Evolutionary conservation across 1,139 yeast species (phyloP), one percentile per base, ranked within the genome.

Genomic region (Geotrichum klebahnii): DNA sequence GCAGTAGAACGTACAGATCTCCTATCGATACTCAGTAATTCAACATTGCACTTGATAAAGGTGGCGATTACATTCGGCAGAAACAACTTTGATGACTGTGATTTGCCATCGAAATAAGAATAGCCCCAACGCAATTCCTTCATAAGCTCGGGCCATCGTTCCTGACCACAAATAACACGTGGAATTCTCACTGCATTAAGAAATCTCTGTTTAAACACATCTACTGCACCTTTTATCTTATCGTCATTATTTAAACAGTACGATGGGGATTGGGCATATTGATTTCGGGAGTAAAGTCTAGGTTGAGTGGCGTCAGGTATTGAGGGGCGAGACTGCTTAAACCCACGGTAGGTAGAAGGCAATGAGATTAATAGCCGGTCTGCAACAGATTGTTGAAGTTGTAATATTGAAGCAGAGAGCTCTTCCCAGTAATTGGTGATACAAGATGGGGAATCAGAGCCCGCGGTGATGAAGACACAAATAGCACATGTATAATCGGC

Each of bases 81-180:
- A 46, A 59, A 59, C 34, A n/a, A n/a, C 51, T 43, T 37, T n/a
- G 41, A 43, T 6, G 39, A 42, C 16, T 44, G 26, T 33, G 42
- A 35, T 19, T 5, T 10, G 26, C 17, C 40, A 29, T 41, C 54
- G 31, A 50, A 50, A 28, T 33, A 34, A 9, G 50, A 40, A 6
- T 45, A 45, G 8, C 56, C 59, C 59, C 58, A 53, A 12, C 53
- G 45, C 29, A 62, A 48, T 46, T 60, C 59, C 12, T 53, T 52
- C 24, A 53, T 52, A 10, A 61, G 52, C 42, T 60, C 64, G 1
- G 54, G 45, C 65, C 64, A 61, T 29, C 61, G 48, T 33, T 59
- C 57, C 42, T 62, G 66, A 12, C 67, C 67, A 44, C 65, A 62
- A 12, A 63, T 43, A 5, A 62, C 65, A 5, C 67, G 53, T 4